Base-by-base conservation (phyloP, 208 protist genomes). In the Trypanosoma caninum region DNA sequence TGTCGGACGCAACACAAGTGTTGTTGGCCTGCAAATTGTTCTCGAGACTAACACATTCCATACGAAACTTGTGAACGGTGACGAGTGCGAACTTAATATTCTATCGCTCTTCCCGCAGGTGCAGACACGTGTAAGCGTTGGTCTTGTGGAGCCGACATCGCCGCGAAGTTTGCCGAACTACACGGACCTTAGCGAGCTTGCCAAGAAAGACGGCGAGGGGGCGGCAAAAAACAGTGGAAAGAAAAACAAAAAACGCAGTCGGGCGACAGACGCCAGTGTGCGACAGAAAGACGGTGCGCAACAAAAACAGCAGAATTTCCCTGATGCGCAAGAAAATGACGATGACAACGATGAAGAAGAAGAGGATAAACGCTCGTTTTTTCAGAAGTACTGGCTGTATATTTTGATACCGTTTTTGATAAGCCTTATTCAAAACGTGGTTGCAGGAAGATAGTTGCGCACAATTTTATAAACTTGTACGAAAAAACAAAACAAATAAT, bases 331-430 rank as follows among this genome's bases (percentile, higher is more conserved):
- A 5, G 82, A 78, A 30, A 71, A 89, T 62, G 63, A 74, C 40
- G 77, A 80, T 16, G 81, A 90, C 56, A 71, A 82, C 48, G 87
- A 88, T 41, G 83, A 82, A 0, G 60, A 74, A 22, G 51, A 64
- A 22, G 83, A 84, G 8, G 84, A 90, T 23, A 82, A 89, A 20
- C 77, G 79, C 22, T 72, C 79, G 23, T 96, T 96, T 58, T 47
- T 96, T 22, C 76, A 92, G 64, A 96, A 93, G 84, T 96, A 96
- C 70, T 91, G 89, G 84, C 76, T 87, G 60, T 93, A 88, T 61
- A 37, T 96, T 16, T 70, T 87, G 16, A 37, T 91, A 9, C 74
- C 78, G 4, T 59, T 93, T 52, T 76, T 58, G 56, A 68, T 93
- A 60, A 84, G 77, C 25, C 9, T 96, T 16, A 27, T 92, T 11